Base-by-base conservation (phyloP, 2,329 filamentous ascomycete genomes). In the Fusarium acutatum region DNA sequence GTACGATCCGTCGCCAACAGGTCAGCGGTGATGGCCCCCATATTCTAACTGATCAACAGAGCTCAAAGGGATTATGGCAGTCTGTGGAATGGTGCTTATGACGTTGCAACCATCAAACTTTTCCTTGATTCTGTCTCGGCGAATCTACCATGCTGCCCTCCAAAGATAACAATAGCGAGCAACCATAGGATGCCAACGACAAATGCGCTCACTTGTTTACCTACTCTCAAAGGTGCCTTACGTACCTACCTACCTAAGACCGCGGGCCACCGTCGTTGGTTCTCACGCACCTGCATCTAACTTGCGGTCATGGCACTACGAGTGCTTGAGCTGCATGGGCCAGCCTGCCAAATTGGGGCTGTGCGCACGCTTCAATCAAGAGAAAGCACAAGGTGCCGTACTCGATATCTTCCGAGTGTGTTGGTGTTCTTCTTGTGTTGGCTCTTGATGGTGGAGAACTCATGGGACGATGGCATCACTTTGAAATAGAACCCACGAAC, bases 401-500 rank as follows among this genome's bases (percentile, higher is more conserved):
- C 57, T 71, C 58, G 46, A 49, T 67, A 66, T 57, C 46, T 58
- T 62, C 50, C 56, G 68, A 69, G 63, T 58, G 46, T 72, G 71
- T 74, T 72, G 67, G 71, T 72, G 71, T 74, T 72, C 68, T 69
- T 58, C 32, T 69, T 57, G 38, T 54, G 71, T 72, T 72, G 71
- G 71, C 65, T 72, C 60, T 69, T 46, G 28, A 49, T 54, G 63
- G 71, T 72, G 71, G 71, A 66, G 71, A 73, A 72, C 47, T 40
- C 37, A 69, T 74, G 71, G 67, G 64, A 69, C 60, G 71, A 74
- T 74, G 68, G 40, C 50, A 71, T 71, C 57, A 66, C 47, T 59
- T 56, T 41, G 52, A 52, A 47, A 47, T 67, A 49, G 35, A 62
- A 71, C 38, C 61, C 54, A 67, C 37, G 57, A 71, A 54, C 43